Evolutionary conservation across 164 flowering plant genomes (phyloP).

Genomic region (Vitis rotundifolia): DNA sequence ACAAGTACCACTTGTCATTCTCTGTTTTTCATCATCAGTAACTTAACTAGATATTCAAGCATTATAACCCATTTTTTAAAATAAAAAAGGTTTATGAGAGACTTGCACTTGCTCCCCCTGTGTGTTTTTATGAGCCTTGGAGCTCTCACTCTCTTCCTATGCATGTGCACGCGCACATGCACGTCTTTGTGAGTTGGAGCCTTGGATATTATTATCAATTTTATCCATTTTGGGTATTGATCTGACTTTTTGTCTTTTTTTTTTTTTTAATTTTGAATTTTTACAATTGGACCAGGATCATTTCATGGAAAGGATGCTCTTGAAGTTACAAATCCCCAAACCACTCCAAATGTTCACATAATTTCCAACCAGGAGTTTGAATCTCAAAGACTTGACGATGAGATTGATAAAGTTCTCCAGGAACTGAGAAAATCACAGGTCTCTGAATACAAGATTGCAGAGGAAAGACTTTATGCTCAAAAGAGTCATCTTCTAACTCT

Average conservation of each 20-base stretch:
- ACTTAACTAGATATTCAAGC: no score
- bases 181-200: no score
- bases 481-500: slow-evolving; percentile 42
- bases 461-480: slow-evolving; percentile 58
- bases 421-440: slow-evolving; percentile 65
- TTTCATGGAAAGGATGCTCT: slow-evolving; percentile 5
- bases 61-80: no score
- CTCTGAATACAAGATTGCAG: slow-evolving; percentile 57
- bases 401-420: slow-evolving; percentile 51
- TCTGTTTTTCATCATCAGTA: no score
- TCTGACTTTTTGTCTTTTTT: not conserved
- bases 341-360: slow-evolving; percentile 1
- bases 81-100: no score
- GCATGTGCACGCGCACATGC: no score
- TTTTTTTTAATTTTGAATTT: not conserved
- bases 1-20: no score
- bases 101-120: no score
- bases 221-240: no score
- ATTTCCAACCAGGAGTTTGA: slow-evolving; percentile 28
- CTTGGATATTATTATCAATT: no score
- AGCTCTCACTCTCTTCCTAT: no score
- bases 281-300: not conserved
- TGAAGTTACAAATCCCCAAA: not conserved
- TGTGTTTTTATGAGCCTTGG: no score
- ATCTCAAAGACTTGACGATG: slow-evolving; percentile 44